Conservation (phyloP, 208 protist genomes). For the Trypanosoma scelopori region DNA sequence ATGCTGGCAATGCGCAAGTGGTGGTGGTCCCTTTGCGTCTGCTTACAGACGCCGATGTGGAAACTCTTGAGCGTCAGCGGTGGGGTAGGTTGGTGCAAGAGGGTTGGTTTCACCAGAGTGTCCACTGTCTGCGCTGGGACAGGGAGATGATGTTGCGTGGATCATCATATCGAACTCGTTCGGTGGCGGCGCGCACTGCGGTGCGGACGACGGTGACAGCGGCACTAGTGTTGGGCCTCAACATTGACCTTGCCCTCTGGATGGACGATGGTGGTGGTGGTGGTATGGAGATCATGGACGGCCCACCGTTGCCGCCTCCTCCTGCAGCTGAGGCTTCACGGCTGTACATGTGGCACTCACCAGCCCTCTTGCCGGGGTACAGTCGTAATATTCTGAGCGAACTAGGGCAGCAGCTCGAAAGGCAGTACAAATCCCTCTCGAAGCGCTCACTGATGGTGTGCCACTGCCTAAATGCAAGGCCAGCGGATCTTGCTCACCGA, state of each 20-base stretch:
- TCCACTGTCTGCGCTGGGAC: constrained; percentile 62
- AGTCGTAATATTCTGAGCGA: constrained; percentile 45
- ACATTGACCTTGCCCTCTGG: constrained; percentile 59
- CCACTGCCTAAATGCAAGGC: constrained; percentile 53
- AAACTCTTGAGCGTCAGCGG: constrained; percentile 53
- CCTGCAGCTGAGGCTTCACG: constrained; percentile 19
- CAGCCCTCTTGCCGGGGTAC: constrained; percentile 62
- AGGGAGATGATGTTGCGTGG: constrained; percentile 54
- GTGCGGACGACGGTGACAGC: constrained; percentile 60
- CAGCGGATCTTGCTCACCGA: constrained; percentile 54
- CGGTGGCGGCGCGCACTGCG: constrained; percentile 55
- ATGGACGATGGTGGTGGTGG: constrained; percentile 35
- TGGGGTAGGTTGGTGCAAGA: constrained; percentile 59
- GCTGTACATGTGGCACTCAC: constrained; percentile 77
- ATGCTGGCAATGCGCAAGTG: background rate
- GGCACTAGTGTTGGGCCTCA: constrained; percentile 63
- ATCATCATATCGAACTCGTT: constrained; percentile 50
- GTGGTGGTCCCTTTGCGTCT: constrained; percentile 7
- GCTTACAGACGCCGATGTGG: constrained; percentile 53
- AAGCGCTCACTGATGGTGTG: constrained; percentile 50
- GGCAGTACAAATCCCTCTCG: constrained; percentile 75
- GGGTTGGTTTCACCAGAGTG: constrained; percentile 61
- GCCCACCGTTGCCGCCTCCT: background rate
- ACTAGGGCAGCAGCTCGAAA: constrained; percentile 57
- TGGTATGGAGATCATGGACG: constrained; percentile 3